Base-by-base conservation (phyloP, 2,329 filamentous ascomycete genomes). In the Calonectria ilicicola region DNA sequence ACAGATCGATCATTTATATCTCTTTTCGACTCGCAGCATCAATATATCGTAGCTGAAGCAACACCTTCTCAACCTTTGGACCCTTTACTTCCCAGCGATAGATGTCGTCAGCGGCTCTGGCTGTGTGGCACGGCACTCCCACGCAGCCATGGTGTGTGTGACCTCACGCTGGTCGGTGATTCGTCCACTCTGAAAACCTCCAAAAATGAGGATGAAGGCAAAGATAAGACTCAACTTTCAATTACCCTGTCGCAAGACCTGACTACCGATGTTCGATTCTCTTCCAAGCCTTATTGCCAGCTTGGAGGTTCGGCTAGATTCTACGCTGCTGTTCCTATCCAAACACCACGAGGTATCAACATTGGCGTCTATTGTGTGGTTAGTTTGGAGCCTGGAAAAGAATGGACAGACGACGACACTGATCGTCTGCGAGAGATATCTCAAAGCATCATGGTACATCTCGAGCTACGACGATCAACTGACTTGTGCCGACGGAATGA, bases 41-140 rank as follows among this genome's bases (percentile, higher is more conserved):
- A 91, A 72, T 85, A 89, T 72, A 80, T 90, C 21, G 80, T 90
- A 19, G 87, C 88, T 65, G 89, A 90, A 73, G 86, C 88, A 5
- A 88, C 87, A 1, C 82, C 82, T 1, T 82, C 80, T 1, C 80
- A 85, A 3, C 84, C 83, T 0, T 76, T 89, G 62, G 74, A 12
- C 72, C 81, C 0, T 69, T 44, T 2, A 35, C 74, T 12, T 64
- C 69, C 8, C 67, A 65, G 17, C 67, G 75, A 10, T 42, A 71
- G 2, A 72, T 60, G 68, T 9, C 27, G 68, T 5, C 17, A 65
- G 0, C 70, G 72, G 6, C 76, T 84, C 0, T 79, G 76, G 74
- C 73, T 83, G 5, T 83, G 82, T 26, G 81, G 81, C 53, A 78
- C 77, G 7, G 81, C 80, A 23, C 80, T 84, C 10, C 80, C 82